Evolutionary conservation across 2,329 filamentous ascomycete genomes (phyloP), one percentile per base, ranked within the genome.

Genomic region (Leptographium radiaticola): DNA sequence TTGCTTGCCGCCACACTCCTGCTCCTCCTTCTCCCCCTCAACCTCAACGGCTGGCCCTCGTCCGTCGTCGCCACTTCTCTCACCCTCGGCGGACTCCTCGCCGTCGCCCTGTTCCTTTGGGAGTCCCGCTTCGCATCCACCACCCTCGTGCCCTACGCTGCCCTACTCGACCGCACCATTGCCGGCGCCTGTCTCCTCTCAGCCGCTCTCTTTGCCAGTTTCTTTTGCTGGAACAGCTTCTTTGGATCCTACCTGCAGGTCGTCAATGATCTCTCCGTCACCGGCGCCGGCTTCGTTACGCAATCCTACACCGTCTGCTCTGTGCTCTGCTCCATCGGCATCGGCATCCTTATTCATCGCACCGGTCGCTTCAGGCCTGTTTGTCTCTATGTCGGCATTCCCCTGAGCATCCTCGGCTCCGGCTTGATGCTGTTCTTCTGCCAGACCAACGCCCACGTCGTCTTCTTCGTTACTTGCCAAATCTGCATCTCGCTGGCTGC

Each of bases 1-100:
- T 68, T 86, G 3, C 71, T 86, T 56, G 72, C 75, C 6, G 70
- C 67, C 1, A 83, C 80, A 1, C 75, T 85, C 58, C 71, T 75
- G 0, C 66, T 86, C 11, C 79, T 89, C 62, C 70, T 88, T 9
- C 74, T 89, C 6, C 81, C 85, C 0, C 80, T 89, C 64, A 81
- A 72, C 15, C 71, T 89, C 4, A 61, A 70, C 11, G 59, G 61
- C 11, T 76, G 72, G 72, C 61, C 61, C 18, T 66, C 68, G 0
- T 64, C 68, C 1, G 63, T 70, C 54, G 70, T 74, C 52, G 71
- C 72, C 55, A 62, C 63, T 55, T 64, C 72, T 55, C 57, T 71
- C n/a, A 59, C 70, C 18, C 59, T 71, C 34, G 70, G 70, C 13
- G 61, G 53, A 6, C 54, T 66, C 1, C 59, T 72, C 4, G 55